Base-by-base conservation (phyloP, 108 stramenopile genomes). In the Parietichytrium sp. region DNA sequence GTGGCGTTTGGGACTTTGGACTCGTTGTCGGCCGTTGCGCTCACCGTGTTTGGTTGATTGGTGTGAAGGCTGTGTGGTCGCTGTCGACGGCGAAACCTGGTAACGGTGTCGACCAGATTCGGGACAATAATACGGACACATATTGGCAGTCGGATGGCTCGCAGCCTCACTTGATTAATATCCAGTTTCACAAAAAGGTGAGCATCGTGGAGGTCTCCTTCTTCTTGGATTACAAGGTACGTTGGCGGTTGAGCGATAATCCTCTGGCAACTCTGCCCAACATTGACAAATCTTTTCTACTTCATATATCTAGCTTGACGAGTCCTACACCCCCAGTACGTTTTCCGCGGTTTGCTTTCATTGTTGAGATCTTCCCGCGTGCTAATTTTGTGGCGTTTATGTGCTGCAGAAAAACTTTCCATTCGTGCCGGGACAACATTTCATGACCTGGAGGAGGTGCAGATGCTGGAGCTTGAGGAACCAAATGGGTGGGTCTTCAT, bases 301-400 rank as follows among this genome's bases (percentile, higher is more conserved):
- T n/a, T n/a, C n/a, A n/a, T n/a, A n/a, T n/a, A n/a, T n/a, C n/a
- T n/a, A n/a, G 54, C 81, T 94, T 20, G 94, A 95, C 83, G 93
- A 94, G 86, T 91, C 87, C 31, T 98, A 98, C 83, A 98, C 98
- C 18, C 98, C 98, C 3, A 95, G n/a, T n/a, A n/a, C n/a, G n/a
- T n/a, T n/a, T n/a, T n/a, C n/a, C n/a, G n/a, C n/a, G n/a, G n/a
- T n/a, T n/a, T n/a, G n/a, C n/a, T n/a, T n/a, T n/a, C n/a, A n/a
- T n/a, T n/a, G n/a, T n/a, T n/a, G n/a, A n/a, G n/a, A n/a, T n/a
- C n/a, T n/a, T n/a, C n/a, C n/a, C n/a, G n/a, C n/a, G n/a, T n/a
- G n/a, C n/a, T n/a, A n/a, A n/a, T n/a, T n/a, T n/a, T n/a, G n/a
- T n/a, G n/a, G n/a, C n/a, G n/a, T n/a, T n/a, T n/a, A n/a, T n/a